phyloP scores from a whole-genome alignment of 805 yeast genomes.

The Scheffersomyces spartinae region DNA sequence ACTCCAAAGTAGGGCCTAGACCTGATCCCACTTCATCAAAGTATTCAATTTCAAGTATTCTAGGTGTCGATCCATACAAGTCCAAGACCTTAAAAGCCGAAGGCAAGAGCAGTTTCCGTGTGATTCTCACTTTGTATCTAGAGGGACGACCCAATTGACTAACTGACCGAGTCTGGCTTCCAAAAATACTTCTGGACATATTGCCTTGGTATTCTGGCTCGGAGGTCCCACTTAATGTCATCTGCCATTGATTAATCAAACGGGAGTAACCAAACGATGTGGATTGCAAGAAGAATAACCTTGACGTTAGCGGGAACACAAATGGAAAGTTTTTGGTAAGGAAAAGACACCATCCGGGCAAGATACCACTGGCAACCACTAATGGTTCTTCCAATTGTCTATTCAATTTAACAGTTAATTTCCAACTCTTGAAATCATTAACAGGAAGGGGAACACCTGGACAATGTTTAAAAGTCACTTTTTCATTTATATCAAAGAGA shows the following conservation, averaged over 20 bases:
- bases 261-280: slow-evolving; percentile 89
- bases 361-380: slow-evolving; percentile 72
- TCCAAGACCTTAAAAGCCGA: slow-evolving; percentile 74
- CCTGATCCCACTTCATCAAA: slow-evolving; percentile 94
- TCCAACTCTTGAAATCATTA: slow-evolving; percentile 53
- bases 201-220: too few species aligned
- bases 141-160: slow-evolving; percentile 64
- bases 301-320: slow-evolving; percentile 71
- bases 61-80: slow-evolving; percentile 67
- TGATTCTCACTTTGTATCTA: slow-evolving; percentile 69
- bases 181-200: slow-evolving; percentile 9
- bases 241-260: slow-evolving; percentile 67
- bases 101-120: slow-evolving; percentile 56
- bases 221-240: too few species aligned
- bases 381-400: slow-evolving; percentile 85
- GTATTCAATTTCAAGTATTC: slow-evolving; percentile 77
- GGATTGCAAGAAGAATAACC: slow-evolving; percentile 67
- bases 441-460: slow-evolving; percentile 5
- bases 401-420: slow-evolving; percentile 74
- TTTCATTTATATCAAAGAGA: slow-evolving; percentile 29
- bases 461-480: too few species aligned
- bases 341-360: slow-evolving; percentile 77
- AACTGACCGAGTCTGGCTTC: too few species aligned
- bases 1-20: slow-evolving; percentile 90
- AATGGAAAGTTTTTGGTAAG: slow-evolving; percentile 71